Percentiles rank a stretch among this genome's conserved stretches.
Conservation (phyloP, 2,329 filamentous ascomycete species). For the Colletotrichum viniferum region DNA sequence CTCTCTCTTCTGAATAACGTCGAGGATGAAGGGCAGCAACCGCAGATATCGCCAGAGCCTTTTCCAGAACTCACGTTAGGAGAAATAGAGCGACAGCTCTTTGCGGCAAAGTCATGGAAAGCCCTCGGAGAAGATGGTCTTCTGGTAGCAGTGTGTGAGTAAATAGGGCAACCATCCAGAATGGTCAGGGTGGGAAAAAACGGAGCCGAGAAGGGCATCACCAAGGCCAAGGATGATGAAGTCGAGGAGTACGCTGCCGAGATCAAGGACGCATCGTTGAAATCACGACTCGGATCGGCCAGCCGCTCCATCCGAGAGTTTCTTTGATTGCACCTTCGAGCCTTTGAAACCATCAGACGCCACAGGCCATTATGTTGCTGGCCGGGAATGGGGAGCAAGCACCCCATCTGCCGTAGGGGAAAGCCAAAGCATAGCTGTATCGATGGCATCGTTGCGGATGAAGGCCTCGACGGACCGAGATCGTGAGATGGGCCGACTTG, state of each 20-base stretch:
- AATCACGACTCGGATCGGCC: not conserved
- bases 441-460: not conserved
- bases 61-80: not conserved
- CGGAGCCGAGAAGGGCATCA: not conserved
- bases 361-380: not conserved
- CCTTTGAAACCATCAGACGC: not conserved
- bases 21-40: no score
- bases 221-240: not conserved
- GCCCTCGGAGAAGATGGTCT: conserved; percentile 25
- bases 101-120: conserved; percentile 25
- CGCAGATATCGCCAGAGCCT: no score
- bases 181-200: not conserved
- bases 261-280: not conserved
- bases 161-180: not conserved
- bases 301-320: not conserved
- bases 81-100: conserved; percentile 25
- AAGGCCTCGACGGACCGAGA: not conserved
- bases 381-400: not conserved
- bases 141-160: conserved; percentile 21
- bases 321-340: not conserved
- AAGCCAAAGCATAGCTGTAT: not conserved
- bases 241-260: not conserved
- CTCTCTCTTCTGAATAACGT: no score
- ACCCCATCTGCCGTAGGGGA: not conserved
- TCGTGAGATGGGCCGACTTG: not conserved